Evolutionary conservation across 2,329 filamentous ascomycete species (phyloP), one percentile per base, ranked within the genome.

Genomic region (Venturia nashicola): DNA sequence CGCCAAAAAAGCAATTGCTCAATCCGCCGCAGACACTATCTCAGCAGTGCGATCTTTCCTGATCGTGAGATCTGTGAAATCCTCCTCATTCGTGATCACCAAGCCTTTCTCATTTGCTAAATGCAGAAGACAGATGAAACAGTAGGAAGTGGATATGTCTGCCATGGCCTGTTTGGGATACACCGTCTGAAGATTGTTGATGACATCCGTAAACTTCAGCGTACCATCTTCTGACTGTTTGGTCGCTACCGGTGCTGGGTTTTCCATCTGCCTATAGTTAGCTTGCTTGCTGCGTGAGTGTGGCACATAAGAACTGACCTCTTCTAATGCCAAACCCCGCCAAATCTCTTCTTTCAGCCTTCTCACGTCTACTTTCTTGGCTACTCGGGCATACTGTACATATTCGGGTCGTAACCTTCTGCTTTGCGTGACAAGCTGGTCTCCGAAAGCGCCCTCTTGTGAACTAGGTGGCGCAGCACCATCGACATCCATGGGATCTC

Each of bases 51-150:
- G 76, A 67, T 83, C 80, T 65, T 73, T 76, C 61, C 76, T 70
- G 27, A 83, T 80, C 0, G 70, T 76, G 67, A 83, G 68, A 65
- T 83, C 79, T 61, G 75, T 74, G 67, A 79, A 79, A 11, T 73
- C 76, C 42, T 82, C 78, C 54, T 82, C 78, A 64, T 85, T 86
- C 68, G 88, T 83, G 67, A 97, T 88, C 32, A 88, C 81, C 46
- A 97, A 79, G 0, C 92, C 92, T 77, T 95, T 93, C 72, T 97
- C 92, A 76, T 97, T 97, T 65, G 92, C 92, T 70, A 97, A 74
- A 76, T 97, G 92, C 68, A 97, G 78, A 65, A 96, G 77, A 70
- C 90, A 95, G 67, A 99, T 99, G 77, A 97, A 99, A 74, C 94
- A 96, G 68, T 83, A 88, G 18, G 82, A 95, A 0, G 94, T 99